A percentile compares a stretch with the other conserved stretches of the same genome.
phyloP scores from a whole-genome alignment of 208 protist genomes.

The Leishmania aethiopica region DNA sequence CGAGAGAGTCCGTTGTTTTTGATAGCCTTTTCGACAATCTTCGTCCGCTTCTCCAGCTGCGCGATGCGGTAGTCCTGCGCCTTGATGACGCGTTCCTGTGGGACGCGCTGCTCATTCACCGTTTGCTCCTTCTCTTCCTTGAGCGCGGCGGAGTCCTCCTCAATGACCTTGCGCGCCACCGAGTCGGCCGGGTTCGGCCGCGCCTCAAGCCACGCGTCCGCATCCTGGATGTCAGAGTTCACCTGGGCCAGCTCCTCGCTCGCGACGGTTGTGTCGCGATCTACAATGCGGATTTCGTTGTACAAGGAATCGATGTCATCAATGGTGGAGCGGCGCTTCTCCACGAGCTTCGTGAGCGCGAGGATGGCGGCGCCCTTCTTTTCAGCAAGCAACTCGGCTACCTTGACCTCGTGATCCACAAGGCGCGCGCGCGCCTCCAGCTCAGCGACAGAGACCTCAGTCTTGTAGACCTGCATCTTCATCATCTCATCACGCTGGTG shows the following conservation, averaged over 20 bases:
- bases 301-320: slow-evolving; percentile 76
- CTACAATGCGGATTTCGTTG: slow-evolving; percentile 80
- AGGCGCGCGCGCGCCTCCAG: slow-evolving; percentile 56
- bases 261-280: slow-evolving; percentile 63
- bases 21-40: slow-evolving; percentile 64
- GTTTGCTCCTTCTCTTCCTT: slow-evolving; percentile 56
- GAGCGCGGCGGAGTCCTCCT: slow-evolving; percentile 59
- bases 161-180: slow-evolving; percentile 48
- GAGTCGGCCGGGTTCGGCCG: slow-evolving; percentile 41
- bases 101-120: slow-evolving; percentile 57
- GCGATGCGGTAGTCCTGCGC: slow-evolving; percentile 85
- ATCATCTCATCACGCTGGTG: slow-evolving; percentile 16
- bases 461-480: slow-evolving; percentile 29
- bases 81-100: slow-evolving; percentile 87
- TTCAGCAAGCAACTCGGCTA: slow-evolving; percentile 49
- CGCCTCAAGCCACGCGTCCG: slow-evolving; percentile 52
- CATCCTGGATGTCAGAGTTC: slow-evolving; percentile 47
- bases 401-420: slow-evolving; percentile 63
- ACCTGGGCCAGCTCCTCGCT: slow-evolving; percentile 56
- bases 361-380: slow-evolving; percentile 74
- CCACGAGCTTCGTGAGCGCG: slow-evolving; percentile 41
- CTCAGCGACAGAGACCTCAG: slow-evolving; percentile 42
- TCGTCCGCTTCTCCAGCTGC: slow-evolving; percentile 73
- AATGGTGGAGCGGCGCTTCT: slow-evolving; percentile 50
- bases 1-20: slow-evolving; percentile 59